Percentiles rank a stretch among this genome's conserved stretches.
These are phyloP conservation scores for Bidens hawaiensis DNA, from an alignment of 140 eudicot species.

Conservation along the genomic window DNA sequence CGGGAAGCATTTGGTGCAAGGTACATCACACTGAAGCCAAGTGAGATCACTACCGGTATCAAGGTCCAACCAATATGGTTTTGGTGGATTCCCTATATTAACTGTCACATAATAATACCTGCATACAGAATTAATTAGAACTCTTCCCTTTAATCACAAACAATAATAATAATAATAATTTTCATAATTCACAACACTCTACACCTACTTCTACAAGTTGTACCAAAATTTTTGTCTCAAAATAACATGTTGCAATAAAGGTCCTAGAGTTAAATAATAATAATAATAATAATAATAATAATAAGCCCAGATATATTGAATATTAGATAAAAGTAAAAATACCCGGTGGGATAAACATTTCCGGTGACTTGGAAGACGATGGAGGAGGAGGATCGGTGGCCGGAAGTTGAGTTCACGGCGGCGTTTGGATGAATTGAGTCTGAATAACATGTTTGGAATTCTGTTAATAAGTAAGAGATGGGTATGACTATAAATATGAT, in stretches of 20 bases:
- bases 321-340: too few relatives aligned
- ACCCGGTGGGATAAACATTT: constrained; percentile 24
- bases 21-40: constrained; percentile 97
- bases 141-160: not conserved
- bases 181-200: not conserved
- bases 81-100: constrained; percentile 64
- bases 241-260: too few relatives aligned
- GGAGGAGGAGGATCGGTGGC: not conserved
- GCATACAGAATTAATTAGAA: constrained; percentile 14
- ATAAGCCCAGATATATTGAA: too few relatives aligned
- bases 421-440: not conserved
- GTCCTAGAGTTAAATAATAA: too few relatives aligned
- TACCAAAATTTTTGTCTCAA: not conserved
- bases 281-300: too few relatives aligned
- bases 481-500: too few relatives aligned
- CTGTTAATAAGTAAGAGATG: not conserved
- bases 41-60: constrained; percentile 96
- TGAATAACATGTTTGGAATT: constrained; percentile 7
- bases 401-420: not conserved
- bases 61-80: constrained; percentile 68
- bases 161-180: not conserved
- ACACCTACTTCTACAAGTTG: too few relatives aligned
- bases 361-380: constrained; percentile 16
- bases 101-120: constrained; percentile 67
- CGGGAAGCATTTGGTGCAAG: constrained; percentile 74